phyloP scores from a whole-genome alignment of 2,329 filamentous ascomycete genomes.

The Calonectria pteridis region DNA sequence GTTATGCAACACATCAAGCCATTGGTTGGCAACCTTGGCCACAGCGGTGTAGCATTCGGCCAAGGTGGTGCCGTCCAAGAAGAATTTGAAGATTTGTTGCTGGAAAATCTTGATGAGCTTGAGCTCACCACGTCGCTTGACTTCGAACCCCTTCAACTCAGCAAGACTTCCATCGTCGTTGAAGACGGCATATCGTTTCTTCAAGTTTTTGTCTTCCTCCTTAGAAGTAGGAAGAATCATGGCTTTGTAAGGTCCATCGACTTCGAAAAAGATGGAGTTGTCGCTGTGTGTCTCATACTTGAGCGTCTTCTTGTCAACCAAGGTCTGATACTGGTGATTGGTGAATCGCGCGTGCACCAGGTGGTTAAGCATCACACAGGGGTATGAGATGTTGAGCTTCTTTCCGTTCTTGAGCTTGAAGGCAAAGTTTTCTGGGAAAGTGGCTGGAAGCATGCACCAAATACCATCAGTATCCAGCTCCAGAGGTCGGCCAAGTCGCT shows the following conservation, averaged over 20 bases:
- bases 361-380: conserved; percentile 99
- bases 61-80: conserved; percentile 89
- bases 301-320: conserved; percentile 83
- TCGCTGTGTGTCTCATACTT: conserved; percentile 98
- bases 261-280: conserved; percentile 99
- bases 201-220: conserved; percentile 99
- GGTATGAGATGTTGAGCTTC: conserved; percentile 96
- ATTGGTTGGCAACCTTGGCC: conserved; percentile 93
- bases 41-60: conserved; percentile 92
- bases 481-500: conserved; percentile 90
- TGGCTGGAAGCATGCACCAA: conserved; percentile 98
- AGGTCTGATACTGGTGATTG: conserved; percentile 96
- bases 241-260: conserved; percentile 96
- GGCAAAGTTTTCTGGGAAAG: conserved; percentile 94
- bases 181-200: conserved; percentile 99
- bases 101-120: conserved; percentile 99
- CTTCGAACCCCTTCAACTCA: conserved; percentile 96
- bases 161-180: conserved; percentile 97
- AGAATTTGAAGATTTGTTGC: conserved; percentile 99
- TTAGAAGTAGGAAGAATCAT: conserved; percentile 99
- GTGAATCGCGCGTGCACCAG: conserved; percentile 95
- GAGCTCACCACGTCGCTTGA: conserved; percentile 96
- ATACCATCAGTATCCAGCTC: conserved; percentile 99
- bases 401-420: conserved; percentile 97
- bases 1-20: conserved; percentile 93